phyloP scores from a whole-genome alignment of 2,329 filamentous ascomycete genomes.

The Cryphonectria radicalis region DNA sequence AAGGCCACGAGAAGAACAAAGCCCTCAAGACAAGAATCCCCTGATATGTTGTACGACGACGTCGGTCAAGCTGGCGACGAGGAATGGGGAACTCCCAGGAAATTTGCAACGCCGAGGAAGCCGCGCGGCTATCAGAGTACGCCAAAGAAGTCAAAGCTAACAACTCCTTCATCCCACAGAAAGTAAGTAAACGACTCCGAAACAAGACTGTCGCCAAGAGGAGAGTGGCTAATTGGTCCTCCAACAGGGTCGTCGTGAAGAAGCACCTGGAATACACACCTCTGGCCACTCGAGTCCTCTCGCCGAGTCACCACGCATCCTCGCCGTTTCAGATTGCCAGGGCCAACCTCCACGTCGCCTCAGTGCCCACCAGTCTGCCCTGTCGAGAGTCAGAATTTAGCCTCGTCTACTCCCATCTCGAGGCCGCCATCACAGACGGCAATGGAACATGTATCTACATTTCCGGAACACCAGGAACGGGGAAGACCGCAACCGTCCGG shows the following conservation, averaged over 20 bases:
- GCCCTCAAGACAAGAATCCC: slow-evolving; percentile 34
- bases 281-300: slow-evolving; percentile 83
- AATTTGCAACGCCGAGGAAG: slow-evolving; percentile 39
- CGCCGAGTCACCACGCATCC: slow-evolving; percentile 72
- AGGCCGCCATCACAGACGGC: slow-evolving; percentile 91
- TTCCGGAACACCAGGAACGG: slow-evolving; percentile 95
- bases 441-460: slow-evolving; percentile 98
- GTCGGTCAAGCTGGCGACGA: slow-evolving; percentile 39
- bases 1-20: slow-evolving; percentile 66
- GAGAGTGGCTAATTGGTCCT: slow-evolving; percentile 32
- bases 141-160: slow-evolving; percentile 57
- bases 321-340: slow-evolving; percentile 93
- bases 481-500: slow-evolving; percentile 95
- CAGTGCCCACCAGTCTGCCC: slow-evolving; percentile 85
- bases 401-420: slow-evolving; percentile 89
- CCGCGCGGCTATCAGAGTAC: slow-evolving; percentile 46
- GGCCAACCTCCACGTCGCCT: slow-evolving; percentile 87
- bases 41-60: slow-evolving; percentile 40
- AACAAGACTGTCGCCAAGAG: slow-evolving; percentile 48
- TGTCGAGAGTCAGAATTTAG: slow-evolving; percentile 92
- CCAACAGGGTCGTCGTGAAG: slow-evolving; percentile 69
- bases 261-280: slow-evolving; percentile 95
- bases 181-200: slow-evolving; percentile 42
- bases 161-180: slow-evolving; percentile 48
- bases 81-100: slow-evolving; percentile 39